Conservation (phyloP, 140 eudicot species). For the Bidens hawaiensis region DNA sequence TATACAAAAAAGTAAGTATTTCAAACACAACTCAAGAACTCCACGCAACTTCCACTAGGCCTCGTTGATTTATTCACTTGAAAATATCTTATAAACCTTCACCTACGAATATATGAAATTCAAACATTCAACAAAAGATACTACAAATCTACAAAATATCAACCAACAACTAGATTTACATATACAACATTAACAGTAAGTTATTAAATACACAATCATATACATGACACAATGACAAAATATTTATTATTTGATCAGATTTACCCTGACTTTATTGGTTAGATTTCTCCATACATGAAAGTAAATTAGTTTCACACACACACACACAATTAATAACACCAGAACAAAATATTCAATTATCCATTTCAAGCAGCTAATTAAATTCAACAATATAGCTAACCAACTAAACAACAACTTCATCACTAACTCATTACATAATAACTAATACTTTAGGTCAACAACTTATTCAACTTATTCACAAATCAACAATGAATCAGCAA, state of each 20-base stretch:
- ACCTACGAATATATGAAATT: background rate
- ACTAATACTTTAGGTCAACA: constrained; percentile 18
- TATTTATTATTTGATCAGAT: background rate
- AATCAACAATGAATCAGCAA: constrained; percentile 20
- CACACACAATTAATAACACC: constrained; percentile 7
- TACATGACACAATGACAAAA: background rate
- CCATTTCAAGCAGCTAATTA: constrained; percentile 13
- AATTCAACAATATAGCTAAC: background rate
- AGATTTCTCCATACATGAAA: constrained; percentile 7
- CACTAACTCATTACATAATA: constrained; percentile 8
- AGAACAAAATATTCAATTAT: constrained; percentile 16
- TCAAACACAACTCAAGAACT: background rate
- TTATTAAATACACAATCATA: background rate
- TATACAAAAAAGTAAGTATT: no score
- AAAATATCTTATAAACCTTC: background rate
- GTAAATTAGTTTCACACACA: background rate
- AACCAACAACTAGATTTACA: no score
- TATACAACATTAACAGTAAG: no score
- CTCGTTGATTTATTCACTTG: background rate
- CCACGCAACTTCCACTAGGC: constrained; percentile 8
- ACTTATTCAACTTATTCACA: background rate
- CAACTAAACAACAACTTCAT: constrained; percentile 8
- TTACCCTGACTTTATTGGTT: background rate
- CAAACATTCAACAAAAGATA: background rate
- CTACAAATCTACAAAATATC: background rate